These are phyloP conservation scores for Podosphaera xanthii DNA, from an alignment of 2,329 filamentous ascomycete genomes.

Conservation along the genomic window DNA sequence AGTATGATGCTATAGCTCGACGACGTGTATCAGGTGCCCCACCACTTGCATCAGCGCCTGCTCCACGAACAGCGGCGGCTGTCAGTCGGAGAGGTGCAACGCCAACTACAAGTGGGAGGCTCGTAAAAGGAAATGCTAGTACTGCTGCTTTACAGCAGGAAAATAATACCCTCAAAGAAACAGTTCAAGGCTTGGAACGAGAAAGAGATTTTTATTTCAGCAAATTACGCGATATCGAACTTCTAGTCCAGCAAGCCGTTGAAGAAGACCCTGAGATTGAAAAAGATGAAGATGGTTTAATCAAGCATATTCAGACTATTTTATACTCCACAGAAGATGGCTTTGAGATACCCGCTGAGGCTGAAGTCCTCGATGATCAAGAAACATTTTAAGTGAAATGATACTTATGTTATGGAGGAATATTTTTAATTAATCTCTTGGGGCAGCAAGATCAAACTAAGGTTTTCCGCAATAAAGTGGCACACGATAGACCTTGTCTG, in stretches of 20 bases:
- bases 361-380: slow-evolving; percentile 44
- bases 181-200: slow-evolving; percentile 78
- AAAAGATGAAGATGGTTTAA: slow-evolving; percentile 61
- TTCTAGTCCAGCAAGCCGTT: slow-evolving; percentile 78
- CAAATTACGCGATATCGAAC: slow-evolving; percentile 91
- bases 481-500: not conserved
- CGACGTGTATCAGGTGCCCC: slow-evolving; percentile 54
- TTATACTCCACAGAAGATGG: slow-evolving; percentile 90
- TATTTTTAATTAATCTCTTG: not conserved
- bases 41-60: slow-evolving; percentile 23
- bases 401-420: slow-evolving; percentile 8
- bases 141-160: slow-evolving; percentile 57
- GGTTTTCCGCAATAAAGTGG: no score
- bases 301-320: slow-evolving; percentile 92
- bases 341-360: slow-evolving; percentile 71
- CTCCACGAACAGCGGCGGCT: slow-evolving; percentile 24
- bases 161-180: slow-evolving; percentile 79
- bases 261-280: slow-evolving; percentile 84
- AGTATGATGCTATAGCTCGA: slow-evolving; percentile 76
- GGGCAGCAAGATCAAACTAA: no score
- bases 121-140: slow-evolving; percentile 21
- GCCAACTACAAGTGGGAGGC: slow-evolving; percentile 21
- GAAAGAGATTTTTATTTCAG: slow-evolving; percentile 98
- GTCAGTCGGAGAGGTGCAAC: slow-evolving; percentile 23
- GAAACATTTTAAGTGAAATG: slow-evolving; percentile 42